Conservation (phyloP, 345 rosid genomes). For the Iberis pinnata region DNA sequence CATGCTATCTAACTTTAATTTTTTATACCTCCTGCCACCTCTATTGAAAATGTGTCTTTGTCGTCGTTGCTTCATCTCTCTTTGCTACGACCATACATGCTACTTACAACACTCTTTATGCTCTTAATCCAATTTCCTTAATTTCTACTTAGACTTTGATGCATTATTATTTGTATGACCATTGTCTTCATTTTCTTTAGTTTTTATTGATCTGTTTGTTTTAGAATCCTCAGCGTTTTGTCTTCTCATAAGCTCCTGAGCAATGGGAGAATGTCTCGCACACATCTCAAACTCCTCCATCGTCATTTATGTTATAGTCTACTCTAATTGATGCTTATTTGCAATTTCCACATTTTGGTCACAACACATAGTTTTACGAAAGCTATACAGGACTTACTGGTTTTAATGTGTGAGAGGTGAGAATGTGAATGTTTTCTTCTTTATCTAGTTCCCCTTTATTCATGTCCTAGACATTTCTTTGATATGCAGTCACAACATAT, state of each 20-base stretch:
- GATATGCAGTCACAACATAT: constrained; percentile 95
- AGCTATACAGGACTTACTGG: too few relatives aligned
- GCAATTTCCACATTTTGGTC: too few relatives aligned
- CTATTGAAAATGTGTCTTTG: too few relatives aligned
- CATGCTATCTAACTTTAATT: too few relatives aligned
- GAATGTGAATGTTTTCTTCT: constrained; percentile 72
- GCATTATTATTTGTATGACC: constrained; percentile 23
- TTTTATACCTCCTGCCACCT: too few relatives aligned
- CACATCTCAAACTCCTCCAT: constrained; percentile 88
- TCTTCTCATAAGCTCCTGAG: constrained; percentile 91
- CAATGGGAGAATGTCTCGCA: constrained; percentile 92
- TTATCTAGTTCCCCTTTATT: constrained; percentile 74
- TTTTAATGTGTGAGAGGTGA: constrained; percentile 89
- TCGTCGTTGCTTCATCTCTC: too few relatives aligned
- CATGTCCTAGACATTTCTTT: constrained; percentile 98
- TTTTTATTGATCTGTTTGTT: constrained; percentile 33
- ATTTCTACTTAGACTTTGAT: constrained; percentile 63
- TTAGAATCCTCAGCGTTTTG: constrained; percentile 75
- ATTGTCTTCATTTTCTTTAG: constrained; percentile 31
- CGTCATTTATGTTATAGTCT: constrained; percentile 82
- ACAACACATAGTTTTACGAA: too few relatives aligned
- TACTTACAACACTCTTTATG: constrained; percentile 63
- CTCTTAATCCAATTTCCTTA: constrained; percentile 76
- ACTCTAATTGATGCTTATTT: too few relatives aligned
- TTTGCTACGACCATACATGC: constrained; percentile 45